These are phyloP conservation scores for Ophiostoma sp. DNA, from an alignment of 2,329 filamentous ascomycete genomes.

Conservation along the genomic window DNA sequence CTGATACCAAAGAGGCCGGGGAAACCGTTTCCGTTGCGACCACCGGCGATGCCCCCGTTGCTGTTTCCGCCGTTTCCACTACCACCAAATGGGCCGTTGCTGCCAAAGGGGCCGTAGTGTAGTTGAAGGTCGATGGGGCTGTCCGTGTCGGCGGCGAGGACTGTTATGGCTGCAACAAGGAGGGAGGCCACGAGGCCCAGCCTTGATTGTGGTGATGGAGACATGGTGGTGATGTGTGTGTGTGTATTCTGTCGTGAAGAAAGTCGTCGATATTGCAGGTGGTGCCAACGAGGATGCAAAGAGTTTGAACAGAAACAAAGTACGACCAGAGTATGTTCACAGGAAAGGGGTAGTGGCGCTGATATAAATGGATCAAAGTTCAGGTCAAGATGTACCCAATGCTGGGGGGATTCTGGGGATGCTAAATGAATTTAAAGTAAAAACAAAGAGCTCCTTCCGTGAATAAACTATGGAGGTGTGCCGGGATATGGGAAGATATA, in stretches of 20 bases:
- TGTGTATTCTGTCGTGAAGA: background rate
- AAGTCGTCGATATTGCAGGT: background rate
- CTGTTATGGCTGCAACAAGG: background rate
- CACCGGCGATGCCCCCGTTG: background rate
- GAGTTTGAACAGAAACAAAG: background rate
- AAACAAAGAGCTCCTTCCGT: background rate
- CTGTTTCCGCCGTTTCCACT: background rate
- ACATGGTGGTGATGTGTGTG: background rate
- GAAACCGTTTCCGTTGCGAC: slow-evolving; percentile 25
- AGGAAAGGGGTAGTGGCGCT: background rate
- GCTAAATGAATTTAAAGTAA: background rate
- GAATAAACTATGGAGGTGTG: background rate
- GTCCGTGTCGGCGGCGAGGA: background rate
- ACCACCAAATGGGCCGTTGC: slow-evolving; percentile 21
- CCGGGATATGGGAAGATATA: background rate
- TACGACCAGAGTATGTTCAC: background rate
- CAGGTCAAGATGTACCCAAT: background rate
- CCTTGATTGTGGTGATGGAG: background rate
- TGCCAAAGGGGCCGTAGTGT: background rate
- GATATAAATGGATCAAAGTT: background rate
- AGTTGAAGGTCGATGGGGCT: background rate
- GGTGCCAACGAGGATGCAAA: background rate
- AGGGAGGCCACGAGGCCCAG: background rate
- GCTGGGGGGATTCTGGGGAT: background rate
- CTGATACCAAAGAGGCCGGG: slow-evolving; percentile 35